A percentile compares a stretch with the other conserved stretches of the same genome.
Evolutionary conservation across 2,329 filamentous ascomycete species (phyloP).

Genomic region (Acephala macrosclerotiorum): DNA sequence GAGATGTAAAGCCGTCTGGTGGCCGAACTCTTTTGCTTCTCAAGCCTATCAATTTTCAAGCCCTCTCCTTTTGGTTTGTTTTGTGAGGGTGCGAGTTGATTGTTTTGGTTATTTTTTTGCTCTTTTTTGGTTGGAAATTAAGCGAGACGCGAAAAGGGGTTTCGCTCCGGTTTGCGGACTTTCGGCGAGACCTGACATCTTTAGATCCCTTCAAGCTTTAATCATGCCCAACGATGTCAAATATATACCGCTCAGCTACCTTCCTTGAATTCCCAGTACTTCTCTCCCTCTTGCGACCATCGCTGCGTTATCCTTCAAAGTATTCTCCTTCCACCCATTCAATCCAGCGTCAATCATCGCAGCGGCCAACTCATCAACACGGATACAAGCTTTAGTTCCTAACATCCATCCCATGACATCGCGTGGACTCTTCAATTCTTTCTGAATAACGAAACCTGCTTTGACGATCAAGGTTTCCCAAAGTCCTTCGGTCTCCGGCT

Average conservation of each 20-base stretch:
- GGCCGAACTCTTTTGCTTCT: slow-evolving; percentile 2
- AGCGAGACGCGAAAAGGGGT: neutral
- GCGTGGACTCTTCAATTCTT: slow-evolving; percentile 20
- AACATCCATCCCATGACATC: slow-evolving; percentile 22
- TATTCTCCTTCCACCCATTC: slow-evolving; percentile 22
- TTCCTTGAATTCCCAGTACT: neutral
- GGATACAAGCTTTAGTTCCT: slow-evolving; percentile 21
- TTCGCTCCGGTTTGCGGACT: no score
- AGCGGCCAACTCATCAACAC: slow-evolving; percentile 23
- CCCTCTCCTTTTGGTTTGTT: neutral
- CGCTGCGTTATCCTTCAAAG: slow-evolving; percentile 12
- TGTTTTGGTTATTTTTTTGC: neutral
- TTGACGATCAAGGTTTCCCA: slow-evolving; percentile 25
- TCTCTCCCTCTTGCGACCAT: slow-evolving; percentile 19
- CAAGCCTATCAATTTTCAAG: neutral
- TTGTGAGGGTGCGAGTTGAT: neutral
- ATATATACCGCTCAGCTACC: neutral
- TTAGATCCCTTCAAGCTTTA: neutral
- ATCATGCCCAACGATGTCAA: neutral
- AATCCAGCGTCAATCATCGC: slow-evolving; percentile 31
- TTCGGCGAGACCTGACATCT: neutral
- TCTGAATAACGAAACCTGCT: slow-evolving; percentile 27
- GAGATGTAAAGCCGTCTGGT: neutral
- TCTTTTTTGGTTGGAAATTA: neutral
- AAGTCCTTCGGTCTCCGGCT: slow-evolving; percentile 26